phyloP scores from a whole-genome alignment of 345 rosid genomes.

The Raphanus raphanistrum region DNA sequence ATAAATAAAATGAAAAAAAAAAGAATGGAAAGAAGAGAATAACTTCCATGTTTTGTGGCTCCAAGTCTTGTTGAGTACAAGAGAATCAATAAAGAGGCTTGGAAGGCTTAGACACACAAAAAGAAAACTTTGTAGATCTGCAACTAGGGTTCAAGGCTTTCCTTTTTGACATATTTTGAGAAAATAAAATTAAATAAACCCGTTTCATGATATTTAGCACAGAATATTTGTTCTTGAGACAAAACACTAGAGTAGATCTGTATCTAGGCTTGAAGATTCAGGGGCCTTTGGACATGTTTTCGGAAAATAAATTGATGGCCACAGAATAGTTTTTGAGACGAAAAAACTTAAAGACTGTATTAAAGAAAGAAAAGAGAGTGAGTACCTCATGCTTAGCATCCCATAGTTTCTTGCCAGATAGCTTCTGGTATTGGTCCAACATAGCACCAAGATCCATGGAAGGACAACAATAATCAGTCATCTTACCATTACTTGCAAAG shows the following conservation, averaged over 20 bases:
- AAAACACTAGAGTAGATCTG: conserved; percentile 54
- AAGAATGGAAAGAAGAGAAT: conserved; percentile 10
- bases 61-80: conserved; percentile 30
- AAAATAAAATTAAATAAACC: conserved; percentile 26
- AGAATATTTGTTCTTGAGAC: conserved; percentile 28
- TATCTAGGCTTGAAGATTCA: conserved; percentile 48
- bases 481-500: conserved; percentile 63
- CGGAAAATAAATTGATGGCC: conserved; percentile 38
- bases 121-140: conserved; percentile 30
- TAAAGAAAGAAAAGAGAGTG: not conserved
- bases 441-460: conserved; percentile 62
- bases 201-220: conserved; percentile 32
- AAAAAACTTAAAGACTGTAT: not conserved
- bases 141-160: conserved; percentile 46
- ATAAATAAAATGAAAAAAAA: not conserved
- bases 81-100: conserved; percentile 30
- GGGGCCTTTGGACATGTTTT: conserved; percentile 47
- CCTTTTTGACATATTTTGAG: conserved; percentile 26
- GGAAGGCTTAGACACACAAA: conserved; percentile 34
- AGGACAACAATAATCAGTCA: conserved; percentile 68
- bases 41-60: conserved; percentile 42
- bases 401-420: conserved; percentile 82
- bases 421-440: conserved; percentile 75
- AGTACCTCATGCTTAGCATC: conserved; percentile 95
- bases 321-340: conserved; percentile 16